Evolutionary conservation across 139 green algal genomes (phyloP).

Genomic region (Coccomyxa sp.): DNA sequence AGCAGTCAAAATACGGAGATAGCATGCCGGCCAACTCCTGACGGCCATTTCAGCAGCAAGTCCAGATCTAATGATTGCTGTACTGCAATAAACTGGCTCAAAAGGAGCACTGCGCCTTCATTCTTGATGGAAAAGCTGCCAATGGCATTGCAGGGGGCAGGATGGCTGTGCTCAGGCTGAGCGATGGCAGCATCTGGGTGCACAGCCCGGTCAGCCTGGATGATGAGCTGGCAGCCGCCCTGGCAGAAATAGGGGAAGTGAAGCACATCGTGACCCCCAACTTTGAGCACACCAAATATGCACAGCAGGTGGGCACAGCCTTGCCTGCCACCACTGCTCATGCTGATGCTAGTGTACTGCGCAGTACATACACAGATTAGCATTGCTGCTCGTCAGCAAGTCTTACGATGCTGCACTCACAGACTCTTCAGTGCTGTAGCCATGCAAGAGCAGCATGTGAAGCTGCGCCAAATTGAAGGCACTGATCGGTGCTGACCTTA

Average conservation of each 20-base stretch:
- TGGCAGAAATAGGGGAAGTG: slow-evolving; percentile 42
- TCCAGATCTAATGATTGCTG: too few relatives aligned
- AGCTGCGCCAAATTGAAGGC: too few relatives aligned
- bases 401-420: neutral
- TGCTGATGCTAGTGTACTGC: neutral
- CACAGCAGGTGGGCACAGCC: slow-evolving; percentile 10
- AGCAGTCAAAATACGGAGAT: neutral
- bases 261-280: slow-evolving; percentile 61
- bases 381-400: neutral
- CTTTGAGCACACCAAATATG: slow-evolving; percentile 52
- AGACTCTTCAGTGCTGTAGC: neutral
- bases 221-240: slow-evolving; percentile 19
- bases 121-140: slow-evolving; percentile 1
- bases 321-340: neutral
- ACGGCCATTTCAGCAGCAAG: too few relatives aligned
- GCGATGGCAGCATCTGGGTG: slow-evolving; percentile 50
- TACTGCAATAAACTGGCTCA: neutral
- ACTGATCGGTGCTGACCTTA: too few relatives aligned
- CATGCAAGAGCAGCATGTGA: too few relatives aligned
- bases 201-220: slow-evolving; percentile 56
- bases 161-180: slow-evolving; percentile 13
- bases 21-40: too few relatives aligned
- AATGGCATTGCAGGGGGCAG: slow-evolving; percentile 15
- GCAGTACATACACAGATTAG: neutral
- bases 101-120: neutral